phyloP scores from a whole-genome alignment of 495 filamentous ascomycete species.

The Beverwykella pulmonaria region DNA sequence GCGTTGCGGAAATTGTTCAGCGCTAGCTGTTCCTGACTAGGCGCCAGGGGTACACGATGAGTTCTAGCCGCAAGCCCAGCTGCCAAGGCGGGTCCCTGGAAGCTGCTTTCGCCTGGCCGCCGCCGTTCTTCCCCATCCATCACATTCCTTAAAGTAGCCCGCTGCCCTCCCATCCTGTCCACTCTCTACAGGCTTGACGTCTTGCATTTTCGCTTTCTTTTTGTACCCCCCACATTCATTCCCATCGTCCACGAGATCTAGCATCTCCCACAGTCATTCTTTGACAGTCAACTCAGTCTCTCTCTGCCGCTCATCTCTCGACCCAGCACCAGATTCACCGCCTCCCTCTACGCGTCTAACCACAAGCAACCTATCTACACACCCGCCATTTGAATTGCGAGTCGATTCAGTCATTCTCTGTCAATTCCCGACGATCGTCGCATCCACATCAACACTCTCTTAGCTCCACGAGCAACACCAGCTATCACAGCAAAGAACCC shows the following conservation, averaged over 20 bases:
- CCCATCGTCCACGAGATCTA: conserved; percentile 22
- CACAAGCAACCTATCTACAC: background rate
- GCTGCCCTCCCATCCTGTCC: conserved; percentile 26
- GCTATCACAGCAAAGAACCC: conserved; percentile 29
- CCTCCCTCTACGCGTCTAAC: background rate
- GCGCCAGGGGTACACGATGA: background rate
- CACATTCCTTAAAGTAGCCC: conserved; percentile 17
- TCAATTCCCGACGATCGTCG: background rate
- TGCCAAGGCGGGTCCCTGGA: background rate
- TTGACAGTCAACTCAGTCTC: conserved; percentile 3
- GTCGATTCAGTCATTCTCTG: conserved; percentile 27
- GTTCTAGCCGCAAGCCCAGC: too few species aligned
- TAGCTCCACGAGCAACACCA: conserved; percentile 6
- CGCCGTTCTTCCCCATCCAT: background rate
- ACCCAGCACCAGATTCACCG: background rate
- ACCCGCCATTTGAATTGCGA: conserved; percentile 27
- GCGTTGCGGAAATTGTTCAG: conserved; percentile 1
- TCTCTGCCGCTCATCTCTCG: background rate
- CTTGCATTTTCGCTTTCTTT: conserved; percentile 29
- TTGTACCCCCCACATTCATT: conserved; percentile 22
- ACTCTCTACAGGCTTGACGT: conserved; percentile 39
- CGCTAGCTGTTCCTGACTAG: background rate
- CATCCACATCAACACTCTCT: conserved; percentile 15
- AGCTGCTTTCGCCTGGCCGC: background rate
- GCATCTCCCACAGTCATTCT: conserved; percentile 28